Conservation (phyloP, 345 rosid genomes). For the Adansonia digitata region DNA sequence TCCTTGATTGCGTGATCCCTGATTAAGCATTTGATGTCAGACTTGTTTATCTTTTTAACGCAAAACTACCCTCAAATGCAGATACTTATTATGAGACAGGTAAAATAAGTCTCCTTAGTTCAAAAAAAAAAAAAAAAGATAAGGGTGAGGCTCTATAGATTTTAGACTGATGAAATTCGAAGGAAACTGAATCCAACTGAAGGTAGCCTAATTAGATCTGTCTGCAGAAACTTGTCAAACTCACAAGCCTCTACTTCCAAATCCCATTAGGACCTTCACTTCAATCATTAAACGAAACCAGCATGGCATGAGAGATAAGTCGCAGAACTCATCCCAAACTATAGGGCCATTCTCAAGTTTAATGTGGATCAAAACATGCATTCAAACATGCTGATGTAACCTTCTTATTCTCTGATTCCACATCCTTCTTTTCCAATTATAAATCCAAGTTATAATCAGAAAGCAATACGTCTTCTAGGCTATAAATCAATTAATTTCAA, state of each 20-base stretch:
- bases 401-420: neutral
- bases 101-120: neutral
- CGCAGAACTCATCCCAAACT: neutral
- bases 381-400: neutral
- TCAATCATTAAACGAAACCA: neutral
- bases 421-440: neutral
- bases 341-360: neutral
- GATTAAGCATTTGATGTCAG: neutral
- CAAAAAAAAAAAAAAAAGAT: neutral
- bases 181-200: slow-evolving; percentile 1
- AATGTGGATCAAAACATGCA: neutral
- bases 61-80: neutral
- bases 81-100: neutral
- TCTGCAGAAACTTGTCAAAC: neutral
- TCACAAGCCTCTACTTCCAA: neutral
- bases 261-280: neutral
- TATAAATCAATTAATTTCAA: neutral
- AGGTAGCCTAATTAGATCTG: neutral
- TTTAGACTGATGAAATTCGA: neutral
- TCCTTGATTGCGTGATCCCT: neutral
- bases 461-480: neutral
- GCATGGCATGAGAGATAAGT: neutral
- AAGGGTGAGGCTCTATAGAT: neutral
- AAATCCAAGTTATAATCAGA: neutral
- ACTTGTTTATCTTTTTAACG: neutral